Conservation (phyloP, 2,329 filamentous ascomycete genomes). For the Penicillium sp. region DNA sequence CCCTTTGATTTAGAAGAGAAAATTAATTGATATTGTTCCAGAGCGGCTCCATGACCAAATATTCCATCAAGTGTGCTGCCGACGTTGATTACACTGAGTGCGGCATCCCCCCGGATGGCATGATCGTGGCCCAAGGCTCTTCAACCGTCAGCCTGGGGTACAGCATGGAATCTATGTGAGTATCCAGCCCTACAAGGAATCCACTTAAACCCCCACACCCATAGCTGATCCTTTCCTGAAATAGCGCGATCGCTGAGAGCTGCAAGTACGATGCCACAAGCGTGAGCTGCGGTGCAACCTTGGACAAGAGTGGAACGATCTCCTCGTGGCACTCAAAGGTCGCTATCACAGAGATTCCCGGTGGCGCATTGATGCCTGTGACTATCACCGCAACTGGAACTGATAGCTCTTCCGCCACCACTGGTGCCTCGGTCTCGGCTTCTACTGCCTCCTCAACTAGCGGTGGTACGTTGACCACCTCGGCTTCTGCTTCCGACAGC, state of each 20-base stretch:
- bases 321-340: background rate
- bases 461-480: background rate
- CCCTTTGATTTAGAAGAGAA: background rate
- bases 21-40: background rate
- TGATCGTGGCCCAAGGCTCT: background rate
- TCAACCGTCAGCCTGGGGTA: background rate
- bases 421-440: conserved; percentile 6
- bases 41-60: conserved; percentile 8
- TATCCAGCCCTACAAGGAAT: background rate
- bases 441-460: conserved; percentile 3
- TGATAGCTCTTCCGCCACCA: background rate
- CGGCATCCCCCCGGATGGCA: background rate
- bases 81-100: background rate
- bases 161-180: background rate
- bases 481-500: background rate
- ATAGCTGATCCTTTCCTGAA: conserved; percentile 2
- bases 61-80: background rate
- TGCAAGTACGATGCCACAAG: background rate
- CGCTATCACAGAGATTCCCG: background rate
- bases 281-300: background rate
- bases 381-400: conserved; percentile 3
- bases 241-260: background rate
- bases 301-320: background rate
- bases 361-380: conserved; percentile 2
- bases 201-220: background rate